Evolutionary conservation across 73 alveolate genomes (phyloP).

Genomic region (Tetrahymena elliotti): DNA sequence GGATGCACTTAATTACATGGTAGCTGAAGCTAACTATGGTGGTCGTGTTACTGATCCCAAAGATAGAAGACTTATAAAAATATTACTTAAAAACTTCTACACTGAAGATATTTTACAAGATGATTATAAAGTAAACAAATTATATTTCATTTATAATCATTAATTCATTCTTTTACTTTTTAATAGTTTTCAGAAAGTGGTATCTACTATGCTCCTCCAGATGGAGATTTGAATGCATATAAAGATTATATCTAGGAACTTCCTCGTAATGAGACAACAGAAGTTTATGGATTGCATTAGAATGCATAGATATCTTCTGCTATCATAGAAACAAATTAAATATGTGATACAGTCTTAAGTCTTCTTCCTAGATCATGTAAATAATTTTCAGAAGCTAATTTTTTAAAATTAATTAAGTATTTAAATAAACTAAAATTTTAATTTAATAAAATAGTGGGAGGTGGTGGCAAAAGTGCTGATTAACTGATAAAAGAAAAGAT

Average conservation of each 20-base stretch:
- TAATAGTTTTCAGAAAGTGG: slow-evolving; percentile 9
- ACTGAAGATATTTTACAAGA: slow-evolving; percentile 85
- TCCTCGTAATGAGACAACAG: slow-evolving; percentile 84
- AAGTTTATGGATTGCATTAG: slow-evolving; percentile 97
- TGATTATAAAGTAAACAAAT: slow-evolving; percentile 54
- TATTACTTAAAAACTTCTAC: slow-evolving; percentile 80
- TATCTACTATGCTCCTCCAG: slow-evolving; percentile 81
- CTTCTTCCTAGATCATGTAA: neutral
- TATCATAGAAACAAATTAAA: slow-evolving; percentile 76
- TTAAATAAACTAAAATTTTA: neutral
- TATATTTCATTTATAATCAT: neutral
- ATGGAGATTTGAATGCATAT: slow-evolving; percentile 67
- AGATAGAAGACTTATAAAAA: slow-evolving; percentile 90
- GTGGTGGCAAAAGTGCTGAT: neutral
- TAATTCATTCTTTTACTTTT: slow-evolving; percentile 44
- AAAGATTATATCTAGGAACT: slow-evolving; percentile 73
- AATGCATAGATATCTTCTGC: slow-evolving; percentile 97
- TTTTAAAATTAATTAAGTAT: neutral
- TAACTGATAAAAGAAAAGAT: neutral
- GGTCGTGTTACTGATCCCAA: slow-evolving; percentile 99
- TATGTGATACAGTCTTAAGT: slow-evolving; percentile 48
- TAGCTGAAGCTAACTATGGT: slow-evolving; percentile 99
- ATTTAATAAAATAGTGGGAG: neutral
- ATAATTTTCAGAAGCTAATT: slow-evolving; percentile 35
- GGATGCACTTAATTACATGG: slow-evolving; percentile 98